Conservation (phyloP, 2,329 filamentous ascomycete genomes). For the Lojkania enalia region DNA sequence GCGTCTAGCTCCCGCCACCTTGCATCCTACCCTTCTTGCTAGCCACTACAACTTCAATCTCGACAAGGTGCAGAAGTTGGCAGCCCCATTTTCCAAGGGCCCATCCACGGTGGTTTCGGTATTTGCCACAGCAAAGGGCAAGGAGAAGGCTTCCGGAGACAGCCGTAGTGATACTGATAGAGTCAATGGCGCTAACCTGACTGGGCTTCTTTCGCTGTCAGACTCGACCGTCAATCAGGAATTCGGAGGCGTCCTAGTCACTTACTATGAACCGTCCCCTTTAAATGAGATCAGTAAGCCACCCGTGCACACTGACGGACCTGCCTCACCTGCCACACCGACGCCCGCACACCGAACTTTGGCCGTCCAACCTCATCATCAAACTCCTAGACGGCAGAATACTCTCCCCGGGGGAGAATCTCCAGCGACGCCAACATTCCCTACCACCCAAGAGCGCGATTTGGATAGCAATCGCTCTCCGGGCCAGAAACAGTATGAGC, state of each 20-base stretch:
- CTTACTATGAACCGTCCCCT: conserved; percentile 66
- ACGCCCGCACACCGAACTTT: conserved; percentile 73
- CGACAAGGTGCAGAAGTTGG: conserved; percentile 82
- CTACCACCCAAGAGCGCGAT: conserved; percentile 30
- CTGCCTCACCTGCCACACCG: conserved; percentile 64
- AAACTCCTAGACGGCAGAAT: conserved; percentile 57
- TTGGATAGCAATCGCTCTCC: conserved; percentile 26
- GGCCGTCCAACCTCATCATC: conserved; percentile 40
- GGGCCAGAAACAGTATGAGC: conserved; percentile 57
- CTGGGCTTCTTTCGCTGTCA: conserved; percentile 63
- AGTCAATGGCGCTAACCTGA: conserved; percentile 64
- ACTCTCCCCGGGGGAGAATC: conserved; percentile 51
- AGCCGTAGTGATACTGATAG: conserved; percentile 40
- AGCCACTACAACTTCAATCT: conserved; percentile 78
- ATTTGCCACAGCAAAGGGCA: conserved; percentile 63
- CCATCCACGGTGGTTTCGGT: conserved; percentile 53
- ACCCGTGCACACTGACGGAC: conserved; percentile 30
- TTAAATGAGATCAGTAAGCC: conserved; percentile 27
- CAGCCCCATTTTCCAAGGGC: conserved; percentile 78
- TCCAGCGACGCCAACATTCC: conserved; percentile 52
- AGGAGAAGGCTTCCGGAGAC: conserved; percentile 66
- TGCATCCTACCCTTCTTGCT: conserved; percentile 73
- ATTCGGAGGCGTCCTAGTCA: conserved; percentile 79
- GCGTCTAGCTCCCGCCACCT: conserved; percentile 65
- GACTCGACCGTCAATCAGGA: conserved; percentile 64